Base-by-base conservation (phyloP, 129 eudicot genomes). In the Helianthus tuberosus region DNA sequence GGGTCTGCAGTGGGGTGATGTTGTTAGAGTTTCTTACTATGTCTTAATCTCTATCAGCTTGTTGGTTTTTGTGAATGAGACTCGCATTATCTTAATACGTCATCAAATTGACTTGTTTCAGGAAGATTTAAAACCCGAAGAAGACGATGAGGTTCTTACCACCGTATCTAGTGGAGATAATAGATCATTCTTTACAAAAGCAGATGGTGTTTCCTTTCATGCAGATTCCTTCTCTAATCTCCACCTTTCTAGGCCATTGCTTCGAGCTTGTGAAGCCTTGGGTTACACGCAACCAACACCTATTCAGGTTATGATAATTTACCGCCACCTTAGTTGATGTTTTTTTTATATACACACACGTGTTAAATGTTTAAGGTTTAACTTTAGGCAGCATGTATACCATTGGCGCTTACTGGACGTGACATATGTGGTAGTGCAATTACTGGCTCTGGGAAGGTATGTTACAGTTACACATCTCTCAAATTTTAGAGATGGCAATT, bases 381-480 rank as follows among this genome's bases (percentile, higher is more conserved):
- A n/a, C 23, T 77, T 46, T 77, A 94, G 98, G 98, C 98, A 54
- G 98, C 98, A 11, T 94, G 98, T 73, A 81, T 94, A 81, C 98
- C 98, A 0, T 76, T 90, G 85, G 98, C 98, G 1, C 59, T 94
- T 49, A 84, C 89, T 16, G 98, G 97, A 50, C 96, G 98, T 11
- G 98, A 94, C 62, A 94, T 94, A 72, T 94, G 98, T 70, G 98
- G 89, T 63, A 94, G 98, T 78, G 98, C 98, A 60, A 61, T 91
- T 49, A 94, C 97, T 16, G 98, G 98, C 55, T 94, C 98, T 54
- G 98, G 98, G 53, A 94, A 94, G 98, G 98, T 94, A 85, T 69
- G 68, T 63, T 75, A 29, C 9, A 13, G 64, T 63, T 75, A 29
- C 9, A 13, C 36, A 66, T 27, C 20, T 71, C 51, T n/a, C 44